Evolutionary conservation across 1,139 yeast genomes (phyloP), one percentile per base, ranked within the genome.

Genomic region (Williopsis jadinii): DNA sequence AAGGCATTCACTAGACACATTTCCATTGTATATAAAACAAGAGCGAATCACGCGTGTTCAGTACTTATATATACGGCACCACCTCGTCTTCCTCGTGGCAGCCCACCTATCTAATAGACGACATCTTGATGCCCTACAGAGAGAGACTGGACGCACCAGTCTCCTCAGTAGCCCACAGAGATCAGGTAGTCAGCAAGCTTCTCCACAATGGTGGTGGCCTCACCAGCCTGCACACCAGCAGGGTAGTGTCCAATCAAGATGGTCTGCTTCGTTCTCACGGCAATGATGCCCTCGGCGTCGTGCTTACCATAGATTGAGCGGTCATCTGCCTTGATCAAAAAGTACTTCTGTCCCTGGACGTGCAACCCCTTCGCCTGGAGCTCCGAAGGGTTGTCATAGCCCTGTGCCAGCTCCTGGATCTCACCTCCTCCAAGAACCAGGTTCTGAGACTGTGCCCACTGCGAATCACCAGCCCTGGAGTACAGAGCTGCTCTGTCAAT

Each of bases 221-320:
- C 96, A 53, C 95, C 96, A 29, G 97, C 88, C 61, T 82, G 94
- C 40, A 86, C 81, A 44, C 87, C 87, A 14, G 81, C 75, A 11
- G 97, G 95, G 62, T 92, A 94, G 65, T 92, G 97, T n/a, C 94
- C 97, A 59, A 94, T 68, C 60, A 92, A 68, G 45, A 92, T 80
- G 34, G 97, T 88, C 66, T 90, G 97, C 61, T 80, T 84, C 45
- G 97, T 88, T 72, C 95, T 83, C 40, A 92, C 97, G 50, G 90
- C 84, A 52, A 92, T 68, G 44, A 92, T 74, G 52, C 98, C 98
- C 54, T 84, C 86, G 45, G 82, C 87, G 45, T 75, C 76, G 52
- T 83, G 88, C 70, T 92, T 90, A 53, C 97, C 98, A 62, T 92
- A 90, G 55, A 92, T 84, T 45, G 95, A 84, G 66, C 97, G 80